Percentiles rank a stretch among this genome's conserved stretches.
These are phyloP conservation scores for Jamesozyma lodderae DNA, from an alignment of 805 yeast species.

Conservation along the genomic window DNA sequence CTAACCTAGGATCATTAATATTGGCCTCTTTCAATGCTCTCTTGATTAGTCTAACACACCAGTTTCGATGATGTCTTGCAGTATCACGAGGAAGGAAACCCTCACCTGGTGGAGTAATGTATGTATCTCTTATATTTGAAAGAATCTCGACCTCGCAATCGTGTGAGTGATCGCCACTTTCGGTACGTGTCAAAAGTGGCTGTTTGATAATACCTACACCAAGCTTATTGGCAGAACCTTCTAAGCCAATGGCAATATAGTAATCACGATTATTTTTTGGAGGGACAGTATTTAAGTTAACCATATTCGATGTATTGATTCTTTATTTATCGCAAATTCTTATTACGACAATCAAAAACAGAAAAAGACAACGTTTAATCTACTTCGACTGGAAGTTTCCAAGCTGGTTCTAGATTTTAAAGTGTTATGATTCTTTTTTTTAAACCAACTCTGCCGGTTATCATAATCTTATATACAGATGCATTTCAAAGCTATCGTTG, in stretches of 20 bases:
- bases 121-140: conserved; percentile 90
- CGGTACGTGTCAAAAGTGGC: conserved; percentile 25
- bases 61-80: conserved; percentile 90
- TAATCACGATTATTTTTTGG: conserved; percentile 29
- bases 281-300: conserved; percentile 21
- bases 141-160: conserved; percentile 64
- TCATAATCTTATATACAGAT: no score
- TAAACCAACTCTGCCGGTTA: no score
- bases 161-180: conserved; percentile 42
- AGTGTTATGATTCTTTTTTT: no score
- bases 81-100: conserved; percentile 96
- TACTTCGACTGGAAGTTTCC: no score
- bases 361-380: no score
- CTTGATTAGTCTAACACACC: conserved; percentile 77
- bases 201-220: conserved; percentile 92
- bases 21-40: conserved; percentile 55
- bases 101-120: conserved; percentile 94
- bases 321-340: no score
- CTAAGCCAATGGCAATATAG: conserved; percentile 80
- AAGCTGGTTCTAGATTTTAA: no score
- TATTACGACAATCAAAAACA: neutral
- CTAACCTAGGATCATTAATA: conserved; percentile 35
- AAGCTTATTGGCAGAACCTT: conserved; percentile 93
- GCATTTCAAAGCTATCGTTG: no score
- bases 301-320: conserved; percentile 14